Percentiles rank a stretch among this genome's conserved stretches.
Conservation (phyloP, 2,329 filamentous ascomycete species). For the Mycogone perniciosa region DNA sequence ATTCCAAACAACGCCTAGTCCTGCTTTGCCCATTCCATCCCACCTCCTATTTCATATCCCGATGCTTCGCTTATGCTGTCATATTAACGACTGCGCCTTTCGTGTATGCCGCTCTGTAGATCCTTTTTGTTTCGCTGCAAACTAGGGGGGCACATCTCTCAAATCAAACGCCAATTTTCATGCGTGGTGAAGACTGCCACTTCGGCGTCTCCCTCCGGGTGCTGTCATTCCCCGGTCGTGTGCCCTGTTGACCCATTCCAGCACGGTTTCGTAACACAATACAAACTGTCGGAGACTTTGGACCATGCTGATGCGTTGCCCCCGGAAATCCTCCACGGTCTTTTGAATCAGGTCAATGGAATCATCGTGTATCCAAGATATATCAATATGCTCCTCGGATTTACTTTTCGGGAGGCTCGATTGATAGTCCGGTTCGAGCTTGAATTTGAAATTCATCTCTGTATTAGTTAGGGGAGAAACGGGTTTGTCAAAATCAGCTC, state of each 20-base stretch:
- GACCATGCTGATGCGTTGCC: constrained; percentile 91
- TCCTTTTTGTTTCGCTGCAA: no score
- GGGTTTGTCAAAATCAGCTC: constrained; percentile 30
- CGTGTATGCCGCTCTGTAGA: no score
- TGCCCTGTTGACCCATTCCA: constrained; percentile 69
- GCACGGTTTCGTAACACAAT: constrained; percentile 88
- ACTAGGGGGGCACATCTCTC: no score
- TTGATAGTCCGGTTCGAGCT: constrained; percentile 13
- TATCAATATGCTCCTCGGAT: constrained; percentile 31
- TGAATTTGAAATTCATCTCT: constrained; percentile 21
- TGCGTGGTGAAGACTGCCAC: constrained; percentile 27
- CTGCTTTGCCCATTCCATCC: no score
- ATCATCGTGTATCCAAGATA: constrained; percentile 63
- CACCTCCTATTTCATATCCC: no score
- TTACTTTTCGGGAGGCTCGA: constrained; percentile 14
- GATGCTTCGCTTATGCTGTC: background rate
- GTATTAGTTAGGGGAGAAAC: constrained; percentile 24
- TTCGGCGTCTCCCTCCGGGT: constrained; percentile 21
- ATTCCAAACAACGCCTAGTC: constrained; percentile 1
- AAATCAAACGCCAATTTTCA: constrained; percentile 3
- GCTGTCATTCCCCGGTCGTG: constrained; percentile 29
- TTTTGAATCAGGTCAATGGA: constrained; percentile 73
- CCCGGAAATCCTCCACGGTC: constrained; percentile 85
- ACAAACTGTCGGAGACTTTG: constrained; percentile 91
- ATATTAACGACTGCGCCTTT: background rate